phyloP scores from a whole-genome alignment of 768 basidiomycete species.

The Leccinum incarnatum region DNA sequence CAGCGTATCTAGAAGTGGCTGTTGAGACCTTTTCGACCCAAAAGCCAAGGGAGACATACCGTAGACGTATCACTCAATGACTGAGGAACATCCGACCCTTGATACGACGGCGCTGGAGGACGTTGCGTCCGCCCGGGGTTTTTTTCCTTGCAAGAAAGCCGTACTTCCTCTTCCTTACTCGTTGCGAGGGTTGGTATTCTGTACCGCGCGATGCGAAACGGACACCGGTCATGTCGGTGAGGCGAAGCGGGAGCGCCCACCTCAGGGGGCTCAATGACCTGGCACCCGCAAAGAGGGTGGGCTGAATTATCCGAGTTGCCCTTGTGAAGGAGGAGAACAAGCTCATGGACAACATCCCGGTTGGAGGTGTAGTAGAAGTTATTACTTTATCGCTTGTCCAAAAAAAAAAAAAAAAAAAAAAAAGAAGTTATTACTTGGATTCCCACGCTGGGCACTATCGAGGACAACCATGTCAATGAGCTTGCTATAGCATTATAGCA shows the following conservation, averaged over 20 bases:
- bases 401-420: too few relatives aligned
- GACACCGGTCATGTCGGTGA: slow-evolving; percentile 19
- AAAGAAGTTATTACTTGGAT: not conserved
- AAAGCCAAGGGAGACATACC: slow-evolving; percentile 9
- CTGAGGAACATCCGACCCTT: slow-evolving; percentile 80
- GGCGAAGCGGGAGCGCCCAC: slow-evolving; percentile 22
- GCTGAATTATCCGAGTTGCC: slow-evolving; percentile 23
- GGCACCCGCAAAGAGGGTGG: slow-evolving; percentile 10
- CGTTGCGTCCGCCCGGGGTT: slow-evolving; percentile 65
- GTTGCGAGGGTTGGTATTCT: slow-evolving; percentile 97
- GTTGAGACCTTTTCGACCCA: not conserved
- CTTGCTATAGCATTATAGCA: not conserved
- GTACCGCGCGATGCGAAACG: slow-evolving; percentile 72
- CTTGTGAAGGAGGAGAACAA: slow-evolving; percentile 23
- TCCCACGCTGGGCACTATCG: slow-evolving; percentile 15
- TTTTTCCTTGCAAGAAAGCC: slow-evolving; percentile 83
- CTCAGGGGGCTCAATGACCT: slow-evolving; percentile 15
- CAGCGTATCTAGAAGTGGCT: not conserved
- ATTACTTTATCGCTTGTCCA: too few relatives aligned
- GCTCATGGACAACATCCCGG: slow-evolving; percentile 10
- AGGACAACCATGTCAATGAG: not conserved
- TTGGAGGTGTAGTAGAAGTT: not conserved
- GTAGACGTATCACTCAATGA: slow-evolving; percentile 49
- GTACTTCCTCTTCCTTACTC: slow-evolving; percentile 88
- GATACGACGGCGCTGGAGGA: slow-evolving; percentile 63